phyloP scores from a whole-genome alignment of 2,329 filamentous ascomycete species.

The Fusarium caatingaense region DNA sequence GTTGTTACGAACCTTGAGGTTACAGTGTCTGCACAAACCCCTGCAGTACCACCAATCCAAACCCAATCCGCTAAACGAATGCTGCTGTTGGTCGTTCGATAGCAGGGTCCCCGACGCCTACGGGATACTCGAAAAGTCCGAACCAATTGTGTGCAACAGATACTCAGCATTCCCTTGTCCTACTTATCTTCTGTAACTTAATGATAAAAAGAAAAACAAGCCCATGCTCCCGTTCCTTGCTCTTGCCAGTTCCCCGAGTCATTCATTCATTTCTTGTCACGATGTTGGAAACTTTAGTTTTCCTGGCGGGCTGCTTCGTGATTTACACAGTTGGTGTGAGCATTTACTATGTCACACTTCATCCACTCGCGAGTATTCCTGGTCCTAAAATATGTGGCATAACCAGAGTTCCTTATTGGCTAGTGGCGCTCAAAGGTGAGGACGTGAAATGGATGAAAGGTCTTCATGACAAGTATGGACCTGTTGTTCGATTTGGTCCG shows the following conservation, averaged over 20 bases:
- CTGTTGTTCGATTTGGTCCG: constrained; percentile 24
- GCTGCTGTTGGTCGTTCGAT: too few species aligned
- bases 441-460: constrained; percentile 20
- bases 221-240: too few species aligned
- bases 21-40: too few species aligned
- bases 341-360: constrained; percentile 16
- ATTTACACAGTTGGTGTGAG: not conserved
- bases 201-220: not conserved
- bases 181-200: too few species aligned
- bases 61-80: too few species aligned
- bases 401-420: constrained; percentile 21
- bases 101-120: too few species aligned
- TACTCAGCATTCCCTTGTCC: too few species aligned
- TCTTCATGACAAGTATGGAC: constrained; percentile 18
- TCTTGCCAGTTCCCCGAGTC: not conserved
- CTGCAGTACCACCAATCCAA: too few species aligned
- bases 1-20: too few species aligned
- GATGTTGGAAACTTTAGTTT: not conserved
- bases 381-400: constrained; percentile 22
- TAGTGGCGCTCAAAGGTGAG: not conserved
- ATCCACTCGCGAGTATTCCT: constrained; percentile 17
- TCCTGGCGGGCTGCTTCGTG: not conserved
- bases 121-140: too few species aligned
- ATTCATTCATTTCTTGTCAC: not conserved
- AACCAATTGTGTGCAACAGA: too few species aligned